Conservation (phyloP, 225 moss, liverwort and hornwort genomes). For the Pseudoscleropodium purum region DNA sequence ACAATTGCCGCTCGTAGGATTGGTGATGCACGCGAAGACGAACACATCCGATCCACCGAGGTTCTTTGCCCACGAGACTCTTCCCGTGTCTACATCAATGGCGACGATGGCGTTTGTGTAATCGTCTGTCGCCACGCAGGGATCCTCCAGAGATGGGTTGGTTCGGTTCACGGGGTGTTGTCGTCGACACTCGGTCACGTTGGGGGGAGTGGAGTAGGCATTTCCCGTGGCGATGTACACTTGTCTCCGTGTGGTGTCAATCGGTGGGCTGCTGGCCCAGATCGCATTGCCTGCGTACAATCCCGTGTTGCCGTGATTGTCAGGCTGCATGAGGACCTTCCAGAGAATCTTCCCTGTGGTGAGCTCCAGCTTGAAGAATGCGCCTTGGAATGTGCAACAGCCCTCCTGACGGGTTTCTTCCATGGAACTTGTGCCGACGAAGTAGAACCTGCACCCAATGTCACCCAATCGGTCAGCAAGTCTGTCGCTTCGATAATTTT, state of each 20-base stretch:
- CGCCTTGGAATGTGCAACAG: conserved; percentile 22
- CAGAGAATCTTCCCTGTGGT: conserved; percentile 5
- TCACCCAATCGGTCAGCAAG: background rate
- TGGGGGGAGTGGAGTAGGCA: conserved; percentile 6
- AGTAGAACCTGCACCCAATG: conserved; percentile 7
- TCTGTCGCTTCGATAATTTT: background rate
- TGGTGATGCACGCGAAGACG: background rate
- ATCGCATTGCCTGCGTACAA: conserved; percentile 5
- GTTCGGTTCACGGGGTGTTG: background rate
- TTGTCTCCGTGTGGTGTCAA: background rate
- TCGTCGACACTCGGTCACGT: background rate
- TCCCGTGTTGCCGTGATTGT: conserved; percentile 1
- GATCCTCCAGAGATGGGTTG: background rate
- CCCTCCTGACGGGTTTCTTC: background rate
- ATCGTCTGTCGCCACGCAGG: conserved; percentile 5
- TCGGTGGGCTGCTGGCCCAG: conserved; percentile 17
- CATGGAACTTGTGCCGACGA: conserved; percentile 14
- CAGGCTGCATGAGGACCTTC: conserved; percentile 2
- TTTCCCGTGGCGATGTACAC: conserved; percentile 17
- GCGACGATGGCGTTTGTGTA: conserved; percentile 2
- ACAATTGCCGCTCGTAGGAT: background rate
- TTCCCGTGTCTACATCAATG: conserved; percentile 1
- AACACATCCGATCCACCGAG: conserved; percentile 22
- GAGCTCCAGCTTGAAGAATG: conserved; percentile 19
- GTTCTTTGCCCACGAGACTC: background rate